Evolutionary conservation across 257 asterid genomes (phyloP), one percentile per base, ranked within the genome.

Genomic region (Capsicum baccatum): DNA sequence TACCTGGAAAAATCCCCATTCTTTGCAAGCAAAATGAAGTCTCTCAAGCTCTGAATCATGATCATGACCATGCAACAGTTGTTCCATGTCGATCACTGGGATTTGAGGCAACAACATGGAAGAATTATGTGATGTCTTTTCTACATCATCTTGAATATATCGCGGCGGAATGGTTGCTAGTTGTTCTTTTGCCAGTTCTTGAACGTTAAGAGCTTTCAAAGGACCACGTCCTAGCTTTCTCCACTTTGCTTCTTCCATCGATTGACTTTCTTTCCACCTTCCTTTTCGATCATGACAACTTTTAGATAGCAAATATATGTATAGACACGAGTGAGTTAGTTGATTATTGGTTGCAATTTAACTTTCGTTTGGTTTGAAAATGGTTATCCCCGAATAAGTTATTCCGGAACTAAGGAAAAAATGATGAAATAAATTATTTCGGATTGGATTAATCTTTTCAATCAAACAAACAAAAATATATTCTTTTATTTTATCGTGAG

Each of bases 1-100:
- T 70, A 73, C 81, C 81, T 76, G 81, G 6, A 76, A 50, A 33
- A 76, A 76, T 14, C 63, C 81, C 81, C 81, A 52, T 50, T 76
- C 81, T 50, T 76, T 76, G 63, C 63, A 76, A 56, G 81, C 81
- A 50, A 76, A 15, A 56, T 12, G 81, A 5, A 76, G 19, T 47
- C 17, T 76, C 62, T 56, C 2, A 50, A 52, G 81, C 81, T 76
- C 63, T 56, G 47, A 16, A 76, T n/a, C 47, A 52, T 17, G 37
- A 7, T 52, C 60, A 6, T 55, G 15, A 4, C 59, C 58, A 48
- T 26, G 42, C 42, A 37, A 37, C 3, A 63, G 15, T 15, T 50
- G 50, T n/a, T 76, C 60, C 81, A 76, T 76, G 17, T 76, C 62
- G 33, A 76, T 48, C 0, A 50, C 62, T 47, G 81, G 81, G 14